These are phyloP conservation scores for Microsporum audouinii DNA, from an alignment of 2,329 filamentous ascomycete species.

Conservation along the genomic window DNA sequence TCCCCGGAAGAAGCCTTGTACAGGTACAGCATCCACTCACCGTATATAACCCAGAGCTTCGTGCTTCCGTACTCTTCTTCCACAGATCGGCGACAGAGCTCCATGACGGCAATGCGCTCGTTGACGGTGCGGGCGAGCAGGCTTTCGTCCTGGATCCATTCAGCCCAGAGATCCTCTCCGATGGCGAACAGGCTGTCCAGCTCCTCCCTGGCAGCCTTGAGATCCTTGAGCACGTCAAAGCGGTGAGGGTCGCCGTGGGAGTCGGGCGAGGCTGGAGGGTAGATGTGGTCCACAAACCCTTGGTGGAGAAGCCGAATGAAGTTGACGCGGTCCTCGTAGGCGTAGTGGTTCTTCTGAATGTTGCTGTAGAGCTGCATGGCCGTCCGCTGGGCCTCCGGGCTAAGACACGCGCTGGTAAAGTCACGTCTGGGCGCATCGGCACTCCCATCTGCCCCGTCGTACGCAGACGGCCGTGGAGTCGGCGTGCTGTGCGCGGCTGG, in stretches of 20 bases:
- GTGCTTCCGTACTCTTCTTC: slow-evolving; percentile 51
- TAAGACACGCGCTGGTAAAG: slow-evolving; percentile 33
- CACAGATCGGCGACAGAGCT: slow-evolving; percentile 48
- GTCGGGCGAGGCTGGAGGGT: slow-evolving; percentile 34
- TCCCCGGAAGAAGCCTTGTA: slow-evolving; percentile 39
- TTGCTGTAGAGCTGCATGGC: slow-evolving; percentile 33
- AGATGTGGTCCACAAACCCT: slow-evolving; percentile 38
- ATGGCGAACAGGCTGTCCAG: slow-evolving; percentile 53
- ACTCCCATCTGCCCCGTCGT: slow-evolving; percentile 35
- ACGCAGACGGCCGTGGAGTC: slow-evolving; percentile 11
- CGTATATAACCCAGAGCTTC: slow-evolving; percentile 51
- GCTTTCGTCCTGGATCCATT: slow-evolving; percentile 53
- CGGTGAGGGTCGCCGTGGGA: slow-evolving; percentile 35
- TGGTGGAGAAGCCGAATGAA: slow-evolving; percentile 39
- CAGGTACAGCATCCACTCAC: slow-evolving; percentile 48
- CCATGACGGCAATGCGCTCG: slow-evolving; percentile 48
- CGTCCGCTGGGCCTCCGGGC: slow-evolving; percentile 29
- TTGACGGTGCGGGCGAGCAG: slow-evolving; percentile 45
- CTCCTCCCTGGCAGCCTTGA: slow-evolving; percentile 41
- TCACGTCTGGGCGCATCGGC: slow-evolving; percentile 30
- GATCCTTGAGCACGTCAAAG: slow-evolving; percentile 38
- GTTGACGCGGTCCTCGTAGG: slow-evolving; percentile 37
- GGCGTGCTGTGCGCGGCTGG: slow-evolving; percentile 27
- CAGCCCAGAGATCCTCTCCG: slow-evolving; percentile 51
- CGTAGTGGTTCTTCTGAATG: slow-evolving; percentile 37